Evolutionary conservation across 768 basidiomycete genomes (phyloP).

Genomic region (Cystobasidium onofrii): DNA sequence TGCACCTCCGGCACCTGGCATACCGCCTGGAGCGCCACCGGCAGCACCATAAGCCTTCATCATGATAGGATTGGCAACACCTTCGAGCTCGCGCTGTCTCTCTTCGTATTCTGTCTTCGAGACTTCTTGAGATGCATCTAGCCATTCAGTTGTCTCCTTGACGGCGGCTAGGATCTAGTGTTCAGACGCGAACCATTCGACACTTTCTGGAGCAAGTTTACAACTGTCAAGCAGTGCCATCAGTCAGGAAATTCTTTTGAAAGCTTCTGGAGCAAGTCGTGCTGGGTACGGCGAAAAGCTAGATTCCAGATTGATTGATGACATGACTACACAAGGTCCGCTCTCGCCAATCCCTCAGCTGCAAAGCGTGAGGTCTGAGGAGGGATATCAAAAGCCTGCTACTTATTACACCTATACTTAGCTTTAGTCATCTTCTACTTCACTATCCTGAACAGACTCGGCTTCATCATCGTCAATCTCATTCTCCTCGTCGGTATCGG

Average conservation of each 20-base stretch:
- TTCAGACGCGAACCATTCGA: no score
- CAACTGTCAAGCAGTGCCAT: no score
- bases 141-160: constrained; percentile 75
- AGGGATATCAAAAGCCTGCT: constrained; percentile 78
- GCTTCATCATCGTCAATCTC: constrained; percentile 74
- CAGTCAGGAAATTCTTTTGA: no score
- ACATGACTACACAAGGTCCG: no score
- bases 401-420: constrained; percentile 82
- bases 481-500: constrained; percentile 78
- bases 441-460: constrained; percentile 68
- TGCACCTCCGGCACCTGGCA: constrained; percentile 57
- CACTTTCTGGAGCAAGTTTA: no score
- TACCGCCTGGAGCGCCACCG: constrained; percentile 64
- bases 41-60: constrained; percentile 58
- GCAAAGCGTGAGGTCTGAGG: no score
- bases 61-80: constrained; percentile 64
- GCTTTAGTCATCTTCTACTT: constrained; percentile 88
- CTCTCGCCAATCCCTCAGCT: no score
- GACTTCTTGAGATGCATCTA: constrained; percentile 73
- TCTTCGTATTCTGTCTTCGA: constrained; percentile 89
- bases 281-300: no score
- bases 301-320: no score
- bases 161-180: constrained; percentile 71
- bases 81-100: constrained; percentile 88
- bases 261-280: no score